These are phyloP conservation scores for Mortierella polycephala DNA, from an alignment of 371 early-diverging fungal species.

Conservation along the genomic window DNA sequence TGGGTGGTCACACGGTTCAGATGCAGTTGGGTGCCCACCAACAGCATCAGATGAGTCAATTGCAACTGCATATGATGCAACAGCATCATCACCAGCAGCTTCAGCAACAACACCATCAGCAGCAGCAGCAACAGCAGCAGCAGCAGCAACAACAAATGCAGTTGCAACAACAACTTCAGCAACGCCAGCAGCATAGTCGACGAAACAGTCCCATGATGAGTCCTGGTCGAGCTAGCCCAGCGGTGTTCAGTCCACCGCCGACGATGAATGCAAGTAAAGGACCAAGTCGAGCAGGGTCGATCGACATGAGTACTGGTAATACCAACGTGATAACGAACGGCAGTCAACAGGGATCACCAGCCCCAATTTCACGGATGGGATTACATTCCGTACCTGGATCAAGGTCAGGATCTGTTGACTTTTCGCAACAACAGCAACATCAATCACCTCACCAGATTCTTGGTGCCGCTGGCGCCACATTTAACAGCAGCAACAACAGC, in stretches of 20 bases:
- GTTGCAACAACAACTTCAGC: conserved; percentile 13
- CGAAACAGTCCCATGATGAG: conserved; percentile 54
- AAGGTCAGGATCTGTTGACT: conserved; percentile 42
- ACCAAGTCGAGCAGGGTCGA: conserved; percentile 45
- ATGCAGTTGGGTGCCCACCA: conserved; percentile 44
- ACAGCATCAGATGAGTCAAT: conserved; percentile 29
- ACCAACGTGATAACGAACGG: conserved; percentile 11
- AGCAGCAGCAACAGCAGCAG: conserved; percentile 12
- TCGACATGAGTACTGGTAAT: conserved; percentile 24
- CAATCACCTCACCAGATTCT: conserved; percentile 21
- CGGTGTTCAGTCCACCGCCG: conserved; percentile 49
- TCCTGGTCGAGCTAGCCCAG: conserved; percentile 39
- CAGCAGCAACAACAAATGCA: conserved; percentile 16
- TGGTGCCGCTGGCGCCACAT: conserved; percentile 1
- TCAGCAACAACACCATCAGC: conserved; percentile 17
- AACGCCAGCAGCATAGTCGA: conserved; percentile 21
- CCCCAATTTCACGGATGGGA: conserved; percentile 18
- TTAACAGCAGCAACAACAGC: conserved; percentile 7
- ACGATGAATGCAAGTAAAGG: conserved; percentile 13
- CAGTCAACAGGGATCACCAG: conserved; percentile 43
- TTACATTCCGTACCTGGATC: conserved; percentile 31
- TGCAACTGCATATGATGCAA: conserved; percentile 37
- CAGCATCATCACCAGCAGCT: conserved; percentile 21
- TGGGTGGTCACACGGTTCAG: conserved; percentile 43
- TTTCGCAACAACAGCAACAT: conserved; percentile 35